Conservation (phyloP, 2,329 filamentous ascomycete genomes). For the Periconia sp. region DNA sequence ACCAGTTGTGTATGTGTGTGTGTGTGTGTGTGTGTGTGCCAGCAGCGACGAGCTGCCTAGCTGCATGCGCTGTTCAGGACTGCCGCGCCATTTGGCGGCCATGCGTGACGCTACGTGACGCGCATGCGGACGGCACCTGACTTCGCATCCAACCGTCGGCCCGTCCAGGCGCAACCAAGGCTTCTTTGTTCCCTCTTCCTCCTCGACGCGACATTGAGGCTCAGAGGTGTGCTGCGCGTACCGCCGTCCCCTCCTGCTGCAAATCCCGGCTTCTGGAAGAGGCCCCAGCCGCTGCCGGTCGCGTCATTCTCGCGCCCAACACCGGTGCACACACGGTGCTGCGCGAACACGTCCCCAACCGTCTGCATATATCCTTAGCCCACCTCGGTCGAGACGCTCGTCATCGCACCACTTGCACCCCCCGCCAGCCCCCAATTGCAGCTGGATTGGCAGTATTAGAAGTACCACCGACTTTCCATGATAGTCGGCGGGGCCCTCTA, state of each 20-base stretch:
- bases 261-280: slow-evolving; percentile 1
- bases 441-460: slow-evolving; percentile 5
- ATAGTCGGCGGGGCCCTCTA: slow-evolving; percentile 18
- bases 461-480: slow-evolving; percentile 10
- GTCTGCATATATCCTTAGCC: slow-evolving; percentile 12
- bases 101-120: slow-evolving; percentile 4
- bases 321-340: slow-evolving; percentile 11
- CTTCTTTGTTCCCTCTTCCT: slow-evolving; percentile 4
- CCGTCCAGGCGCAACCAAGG: not conserved
- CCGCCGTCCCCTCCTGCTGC: not conserved
- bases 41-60: too few relatives aligned
- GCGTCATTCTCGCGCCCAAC: slow-evolving; percentile 20
- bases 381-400: slow-evolving; percentile 15
- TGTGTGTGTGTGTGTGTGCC: too few relatives aligned
- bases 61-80: too few relatives aligned
- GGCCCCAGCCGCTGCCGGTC: slow-evolving; percentile 14
- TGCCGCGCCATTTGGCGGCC: not conserved
- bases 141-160: slow-evolving; percentile 5
- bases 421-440: slow-evolving; percentile 1
- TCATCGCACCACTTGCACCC: slow-evolving; percentile 4
- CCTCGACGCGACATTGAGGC: slow-evolving; percentile 11
- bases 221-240: slow-evolving; percentile 5
- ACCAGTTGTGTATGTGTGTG: too few relatives aligned
- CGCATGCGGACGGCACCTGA: slow-evolving; percentile 6
- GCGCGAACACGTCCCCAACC: slow-evolving; percentile 19